phyloP scores from a whole-genome alignment of 176 grass and related monocot species.

The Microstegium vimineum region DNA sequence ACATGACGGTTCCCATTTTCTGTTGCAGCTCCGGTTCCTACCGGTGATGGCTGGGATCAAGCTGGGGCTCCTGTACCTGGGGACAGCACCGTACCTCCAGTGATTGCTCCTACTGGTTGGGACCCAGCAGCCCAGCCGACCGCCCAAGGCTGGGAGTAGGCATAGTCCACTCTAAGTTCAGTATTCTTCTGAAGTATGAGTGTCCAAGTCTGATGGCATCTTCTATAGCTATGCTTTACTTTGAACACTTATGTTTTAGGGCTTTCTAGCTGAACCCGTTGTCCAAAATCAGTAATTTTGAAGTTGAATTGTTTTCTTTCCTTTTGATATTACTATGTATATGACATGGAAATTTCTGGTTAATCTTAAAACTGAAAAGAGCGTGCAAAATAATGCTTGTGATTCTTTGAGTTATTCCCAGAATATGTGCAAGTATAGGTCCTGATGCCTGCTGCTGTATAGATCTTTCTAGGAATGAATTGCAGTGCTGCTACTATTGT shows the following conservation, averaged over 20 bases:
- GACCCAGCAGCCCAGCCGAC: conserved; percentile 39
- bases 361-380: too few species aligned
- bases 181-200: conserved; percentile 22
- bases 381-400: too few species aligned
- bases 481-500: too few species aligned
- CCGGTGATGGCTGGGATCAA: conserved; percentile 38
- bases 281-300: too few species aligned
- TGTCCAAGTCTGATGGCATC: neutral
- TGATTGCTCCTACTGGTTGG: conserved; percentile 52
- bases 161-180: neutral
- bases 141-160: conserved; percentile 57
- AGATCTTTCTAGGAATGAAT: too few species aligned
- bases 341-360: too few species aligned
- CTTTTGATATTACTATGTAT: too few species aligned
- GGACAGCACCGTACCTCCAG: conserved; percentile 20
- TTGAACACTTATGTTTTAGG: too few species aligned
- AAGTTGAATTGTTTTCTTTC: too few species aligned
- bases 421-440: too few species aligned
- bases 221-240: conserved; percentile 3
- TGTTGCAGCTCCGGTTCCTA: conserved; percentile 48
- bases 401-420: too few species aligned
- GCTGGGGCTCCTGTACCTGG: conserved; percentile 30
- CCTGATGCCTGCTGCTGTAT: too few species aligned
- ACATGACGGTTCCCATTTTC: neutral
- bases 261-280: conserved; percentile 25